Evolutionary conservation across 1,139 yeast genomes (phyloP).

Genomic region (Nakaseomyces bracarensis): DNA sequence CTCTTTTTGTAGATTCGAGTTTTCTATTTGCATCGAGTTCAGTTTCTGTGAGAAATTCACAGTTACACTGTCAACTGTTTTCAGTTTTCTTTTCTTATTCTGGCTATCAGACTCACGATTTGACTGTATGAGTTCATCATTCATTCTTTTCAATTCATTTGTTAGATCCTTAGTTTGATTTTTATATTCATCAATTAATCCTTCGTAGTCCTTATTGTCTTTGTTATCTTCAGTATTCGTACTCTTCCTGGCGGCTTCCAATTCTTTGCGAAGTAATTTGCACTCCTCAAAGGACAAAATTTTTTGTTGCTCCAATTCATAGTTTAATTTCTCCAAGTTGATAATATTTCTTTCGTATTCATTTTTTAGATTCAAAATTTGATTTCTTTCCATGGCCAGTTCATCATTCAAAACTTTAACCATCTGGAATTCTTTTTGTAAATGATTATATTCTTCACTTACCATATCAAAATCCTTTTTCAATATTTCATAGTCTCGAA

Average conservation of each 20-base stretch:
- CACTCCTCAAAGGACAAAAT: conserved; percentile 54
- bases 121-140: conserved; percentile 25
- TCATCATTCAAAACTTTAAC: conserved; percentile 30
- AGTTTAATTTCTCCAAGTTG: conserved; percentile 35
- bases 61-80: conserved; percentile 25
- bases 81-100: conserved; percentile 24
- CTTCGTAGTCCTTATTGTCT: conserved; percentile 33
- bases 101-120: conserved; percentile 9
- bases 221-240: conserved; percentile 10
- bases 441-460: conserved; percentile 34
- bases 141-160: conserved; percentile 31
- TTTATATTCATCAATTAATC: conserved; percentile 53
- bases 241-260: conserved; percentile 5
- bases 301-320: conserved; percentile 45
- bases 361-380: conserved; percentile 30
- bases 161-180: conserved; percentile 43
- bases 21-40: conserved; percentile 37
- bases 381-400: conserved; percentile 34
- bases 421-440: conserved; percentile 29
- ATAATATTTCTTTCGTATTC: conserved; percentile 31
- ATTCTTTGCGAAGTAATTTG: conserved; percentile 36
- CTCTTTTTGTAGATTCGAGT: conserved; percentile 36
- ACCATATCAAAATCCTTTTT: conserved; percentile 38
- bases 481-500: conserved; percentile 31
- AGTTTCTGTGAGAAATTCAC: conserved; percentile 34